phyloP scores from a whole-genome alignment of 1,284 basidiomycete species.

The Cryptococcus sp. region DNA sequence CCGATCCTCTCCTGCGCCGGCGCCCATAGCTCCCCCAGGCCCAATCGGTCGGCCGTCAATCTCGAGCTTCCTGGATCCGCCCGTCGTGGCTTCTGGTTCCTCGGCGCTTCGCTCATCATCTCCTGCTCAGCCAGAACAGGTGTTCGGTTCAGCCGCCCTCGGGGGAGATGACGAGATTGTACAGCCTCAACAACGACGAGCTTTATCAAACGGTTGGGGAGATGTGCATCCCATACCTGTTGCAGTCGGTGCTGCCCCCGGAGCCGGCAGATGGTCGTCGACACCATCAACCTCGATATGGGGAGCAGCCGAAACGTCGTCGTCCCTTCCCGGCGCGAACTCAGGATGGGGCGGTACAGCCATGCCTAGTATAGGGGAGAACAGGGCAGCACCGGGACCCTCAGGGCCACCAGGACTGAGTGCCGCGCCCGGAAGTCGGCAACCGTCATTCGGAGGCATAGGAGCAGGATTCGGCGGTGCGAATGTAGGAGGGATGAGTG shows the following conservation, averaged over 20 bases:
- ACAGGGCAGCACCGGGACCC: constrained; percentile 4
- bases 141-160: constrained; percentile 45
- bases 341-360: constrained; percentile 16
- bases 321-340: neutral
- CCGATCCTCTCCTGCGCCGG: constrained; percentile 17
- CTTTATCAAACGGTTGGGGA: constrained; percentile 27
- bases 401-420: constrained; percentile 5
- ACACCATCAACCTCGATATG: constrained; percentile 29
- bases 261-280: constrained; percentile 38
- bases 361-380: constrained; percentile 19
- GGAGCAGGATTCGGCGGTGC: constrained; percentile 1
- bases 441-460: constrained; percentile 7
- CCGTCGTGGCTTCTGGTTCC: constrained; percentile 16
- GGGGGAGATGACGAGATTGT: constrained; percentile 46
- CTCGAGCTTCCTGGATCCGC: constrained; percentile 8
- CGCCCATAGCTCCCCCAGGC: constrained; percentile 24
- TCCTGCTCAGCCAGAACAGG: constrained; percentile 35
- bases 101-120: constrained; percentile 19
- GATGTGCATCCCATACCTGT: constrained; percentile 15
- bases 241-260: constrained; percentile 28
- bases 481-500: constrained; percentile 6
- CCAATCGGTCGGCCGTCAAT: constrained; percentile 28
- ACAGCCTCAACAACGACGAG: constrained; percentile 29
- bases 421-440: constrained; percentile 2
- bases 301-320: constrained; percentile 13